Base-by-base conservation (phyloP, 2,329 filamentous ascomycete species). In the Arthrobotrys sphaeroides region DNA sequence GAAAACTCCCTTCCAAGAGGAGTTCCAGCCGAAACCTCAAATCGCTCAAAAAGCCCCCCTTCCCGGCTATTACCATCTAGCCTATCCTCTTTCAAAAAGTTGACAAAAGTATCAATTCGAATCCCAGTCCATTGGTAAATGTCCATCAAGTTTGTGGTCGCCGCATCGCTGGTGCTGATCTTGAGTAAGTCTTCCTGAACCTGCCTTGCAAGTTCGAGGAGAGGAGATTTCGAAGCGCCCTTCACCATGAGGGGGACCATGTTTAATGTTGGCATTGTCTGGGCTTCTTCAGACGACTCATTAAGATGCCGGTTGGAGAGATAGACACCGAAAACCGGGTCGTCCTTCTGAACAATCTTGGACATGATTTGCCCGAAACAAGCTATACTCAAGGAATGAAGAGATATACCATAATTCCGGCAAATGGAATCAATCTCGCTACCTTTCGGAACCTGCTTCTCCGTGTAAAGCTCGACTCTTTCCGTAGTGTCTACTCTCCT, bases 381-480 rank as follows among this genome's bases (percentile, higher is more conserved):
- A 0, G 92, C 92, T 68, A 96, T 88, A 81, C 97, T 89, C 0
- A 95, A 81, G 0, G 91, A 86, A 78, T 97, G 93, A 0, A 91
- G 81, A 28, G 88, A 90, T 22, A 94, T 80, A 0, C 90, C 90
- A 1, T 85, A 80, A 0, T 80, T 80, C 85, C 83, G 7, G 86
- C 85, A 18, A 81, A 65, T 0, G 78, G 55, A 51, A 84, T 84
- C 79, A 0, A 91, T 79, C 0, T 47, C 36, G 0, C 79, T 68
- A 0, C 86, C 81, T 18, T 84, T 78, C 0, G 81, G 22, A 5
- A 89, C 76, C 0, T 88, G 83, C 0, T 82, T 80, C 2, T 85
- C 85, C n/a, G 83, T 81, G 78, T 90, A 87, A 61, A 83, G 77
- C 69, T 78, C 80, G 12, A 78, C 80, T 77, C 78, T 79, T 43